Percentiles rank a stretch among this genome's conserved stretches.
These are phyloP conservation scores for Vigna angularis DNA, from an alignment of 306 rosid genomes.

Conservation along the genomic window DNA sequence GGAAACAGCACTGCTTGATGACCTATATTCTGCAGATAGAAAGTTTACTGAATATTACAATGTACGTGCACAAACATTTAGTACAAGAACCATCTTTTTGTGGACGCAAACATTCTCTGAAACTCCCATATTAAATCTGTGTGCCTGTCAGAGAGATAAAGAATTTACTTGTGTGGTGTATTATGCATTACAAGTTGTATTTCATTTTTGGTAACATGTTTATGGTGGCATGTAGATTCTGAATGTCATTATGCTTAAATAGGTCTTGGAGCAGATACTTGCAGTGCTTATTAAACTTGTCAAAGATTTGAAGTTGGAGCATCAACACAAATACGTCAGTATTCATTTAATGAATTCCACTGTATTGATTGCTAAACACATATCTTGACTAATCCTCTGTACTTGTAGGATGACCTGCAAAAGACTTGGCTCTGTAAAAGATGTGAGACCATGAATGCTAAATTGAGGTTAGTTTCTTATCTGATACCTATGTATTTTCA, in stretches of 20 bases:
- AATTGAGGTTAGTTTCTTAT: constrained; percentile 73
- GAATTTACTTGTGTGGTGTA: constrained; percentile 20
- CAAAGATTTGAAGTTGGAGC: constrained; percentile 92
- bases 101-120: constrained; percentile 13
- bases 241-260: constrained; percentile 37
- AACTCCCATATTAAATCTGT: background rate
- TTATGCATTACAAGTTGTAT: constrained; percentile 31
- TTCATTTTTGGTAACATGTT: constrained; percentile 18
- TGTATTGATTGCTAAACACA: constrained; percentile 28
- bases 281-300: constrained; percentile 90
- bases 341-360: constrained; percentile 33
- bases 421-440: constrained; percentile 94
- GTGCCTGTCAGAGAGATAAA: background rate
- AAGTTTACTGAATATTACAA: constrained; percentile 88
- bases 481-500: constrained; percentile 24
- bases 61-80: constrained; percentile 53
- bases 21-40: constrained; percentile 86
- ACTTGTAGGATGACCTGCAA: constrained; percentile 79
- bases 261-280: constrained; percentile 96
- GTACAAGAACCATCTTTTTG: constrained; percentile 38
- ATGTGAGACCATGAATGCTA: constrained; percentile 90
- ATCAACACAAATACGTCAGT: constrained; percentile 87
- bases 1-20: constrained; percentile 83
- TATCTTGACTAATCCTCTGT: constrained; percentile 27
- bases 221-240: constrained; percentile 22